A percentile compares a stretch with the other conserved stretches of the same genome.
Conservation (phyloP, 768 basidiomycete genomes). For the Termitomyces sp. region DNA sequence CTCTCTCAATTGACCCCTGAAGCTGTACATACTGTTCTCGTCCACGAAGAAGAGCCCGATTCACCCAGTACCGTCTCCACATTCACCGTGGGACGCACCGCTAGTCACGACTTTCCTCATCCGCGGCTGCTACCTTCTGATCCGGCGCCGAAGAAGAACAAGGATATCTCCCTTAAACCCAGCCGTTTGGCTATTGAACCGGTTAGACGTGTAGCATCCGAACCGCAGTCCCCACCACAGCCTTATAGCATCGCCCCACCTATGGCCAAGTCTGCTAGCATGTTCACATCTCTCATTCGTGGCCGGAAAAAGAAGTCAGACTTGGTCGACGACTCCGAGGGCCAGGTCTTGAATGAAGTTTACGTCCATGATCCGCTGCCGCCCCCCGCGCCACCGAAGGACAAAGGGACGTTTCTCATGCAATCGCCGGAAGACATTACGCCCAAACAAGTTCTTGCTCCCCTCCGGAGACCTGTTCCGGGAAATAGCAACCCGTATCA, state of each 20-base stretch:
- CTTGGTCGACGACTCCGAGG: slow-evolving; percentile 17
- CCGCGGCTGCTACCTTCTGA: slow-evolving; percentile 1
- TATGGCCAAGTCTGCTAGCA: slow-evolving; percentile 23
- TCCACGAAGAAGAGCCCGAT: slow-evolving; percentile 20
- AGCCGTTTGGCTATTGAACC: slow-evolving; percentile 17
- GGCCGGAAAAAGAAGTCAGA: slow-evolving; percentile 32
- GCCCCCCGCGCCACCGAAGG: slow-evolving; percentile 47
- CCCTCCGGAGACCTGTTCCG: slow-evolving; percentile 8
- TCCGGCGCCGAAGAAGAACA: slow-evolving; percentile 13
- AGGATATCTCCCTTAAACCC: slow-evolving; percentile 10
- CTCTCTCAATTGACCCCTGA: slow-evolving; percentile 37
- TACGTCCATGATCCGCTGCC: slow-evolving; percentile 28
- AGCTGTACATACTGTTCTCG: slow-evolving; percentile 31
- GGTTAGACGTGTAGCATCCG: slow-evolving; percentile 27
- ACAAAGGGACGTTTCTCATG: slow-evolving; percentile 21
- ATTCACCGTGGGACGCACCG: slow-evolving; percentile 10
- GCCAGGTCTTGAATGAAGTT: slow-evolving; percentile 14
- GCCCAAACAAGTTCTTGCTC: slow-evolving; percentile 15
- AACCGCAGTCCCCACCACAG: slow-evolving; percentile 20
- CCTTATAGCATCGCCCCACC: slow-evolving; percentile 15
- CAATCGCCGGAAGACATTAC: slow-evolving; percentile 8
- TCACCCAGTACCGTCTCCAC: slow-evolving; percentile 11
- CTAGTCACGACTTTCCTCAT: not conserved
- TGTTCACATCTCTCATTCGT: slow-evolving; percentile 31
- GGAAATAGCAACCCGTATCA: not conserved